These are phyloP conservation scores for Aeschynomene evenia DNA, from an alignment of 306 rosid genomes.

Conservation along the genomic window DNA sequence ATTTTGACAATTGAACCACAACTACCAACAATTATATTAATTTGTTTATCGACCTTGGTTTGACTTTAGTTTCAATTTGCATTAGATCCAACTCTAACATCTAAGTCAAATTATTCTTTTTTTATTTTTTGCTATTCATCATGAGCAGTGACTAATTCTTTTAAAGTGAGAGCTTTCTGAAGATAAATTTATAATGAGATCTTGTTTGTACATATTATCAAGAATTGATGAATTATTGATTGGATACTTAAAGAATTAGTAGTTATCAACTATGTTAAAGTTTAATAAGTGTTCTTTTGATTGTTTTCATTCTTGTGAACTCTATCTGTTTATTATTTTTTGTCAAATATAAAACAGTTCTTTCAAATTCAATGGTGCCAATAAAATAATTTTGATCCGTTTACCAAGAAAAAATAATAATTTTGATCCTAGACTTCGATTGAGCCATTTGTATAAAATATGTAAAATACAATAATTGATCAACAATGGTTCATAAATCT, in stretches of 20 bases:
- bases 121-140: too few relatives aligned
- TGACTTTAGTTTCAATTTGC: constrained; percentile 23
- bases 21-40: constrained; percentile 27
- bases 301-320: constrained; percentile 23
- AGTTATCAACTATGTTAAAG: too few relatives aligned
- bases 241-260: too few relatives aligned
- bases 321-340: background rate
- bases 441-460: background rate
- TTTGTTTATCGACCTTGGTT: constrained; percentile 26
- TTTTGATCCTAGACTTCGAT: background rate
- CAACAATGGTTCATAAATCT: background rate
- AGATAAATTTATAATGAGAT: too few relatives aligned
- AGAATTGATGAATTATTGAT: too few relatives aligned
- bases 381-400: background rate
- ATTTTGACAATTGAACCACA: constrained; percentile 13
- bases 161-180: too few relatives aligned
- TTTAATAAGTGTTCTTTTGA: background rate
- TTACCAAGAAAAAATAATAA: too few relatives aligned
- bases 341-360: background rate
- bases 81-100: background rate
- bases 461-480: background rate
- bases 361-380: background rate
- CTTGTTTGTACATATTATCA: too few relatives aligned
- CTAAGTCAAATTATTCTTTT: too few relatives aligned
- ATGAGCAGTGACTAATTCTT: too few relatives aligned